Conservation (phyloP, 2,329 filamentous ascomycete species). For the Epichloe sylvatica region DNA sequence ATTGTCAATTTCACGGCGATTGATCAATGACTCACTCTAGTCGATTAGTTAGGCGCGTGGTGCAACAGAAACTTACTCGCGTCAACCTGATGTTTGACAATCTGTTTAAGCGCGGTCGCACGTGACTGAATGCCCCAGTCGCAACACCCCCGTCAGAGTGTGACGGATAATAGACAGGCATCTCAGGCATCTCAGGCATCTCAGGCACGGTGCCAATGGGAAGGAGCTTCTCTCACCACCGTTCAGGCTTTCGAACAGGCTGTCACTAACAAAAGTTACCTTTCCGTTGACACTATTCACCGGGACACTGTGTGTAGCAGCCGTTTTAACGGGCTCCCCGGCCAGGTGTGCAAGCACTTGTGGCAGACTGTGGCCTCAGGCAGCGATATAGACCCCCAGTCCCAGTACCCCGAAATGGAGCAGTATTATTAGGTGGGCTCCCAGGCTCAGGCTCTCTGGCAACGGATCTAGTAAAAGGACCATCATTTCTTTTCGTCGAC, state of each 20-base stretch:
- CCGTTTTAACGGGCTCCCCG: not conserved
- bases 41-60: not conserved
- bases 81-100: not conserved
- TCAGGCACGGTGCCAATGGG: not conserved
- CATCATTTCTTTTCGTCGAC: slow-evolving; percentile 8
- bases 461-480: slow-evolving; percentile 7
- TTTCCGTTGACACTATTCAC: not conserved
- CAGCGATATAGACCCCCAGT: slow-evolving; percentile 3
- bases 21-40: not conserved
- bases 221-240: not conserved
- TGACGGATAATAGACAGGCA: too few species aligned
- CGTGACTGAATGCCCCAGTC: not conserved
- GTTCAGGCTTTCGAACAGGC: not conserved
- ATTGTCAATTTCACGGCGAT: not conserved
- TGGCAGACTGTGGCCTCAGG: slow-evolving; percentile 8
- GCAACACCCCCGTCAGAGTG: not conserved
- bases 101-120: not conserved
- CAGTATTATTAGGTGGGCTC: slow-evolving; percentile 4
- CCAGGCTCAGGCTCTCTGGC: slow-evolving; percentile 11
- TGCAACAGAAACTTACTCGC: not conserved
- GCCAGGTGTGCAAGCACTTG: not conserved
- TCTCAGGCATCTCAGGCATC: not conserved
- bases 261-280: not conserved
- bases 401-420: not conserved
- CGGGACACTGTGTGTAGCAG: not conserved